Base-by-base conservation (phyloP, 441 rosid species). In the Breynia disticha region DNA sequence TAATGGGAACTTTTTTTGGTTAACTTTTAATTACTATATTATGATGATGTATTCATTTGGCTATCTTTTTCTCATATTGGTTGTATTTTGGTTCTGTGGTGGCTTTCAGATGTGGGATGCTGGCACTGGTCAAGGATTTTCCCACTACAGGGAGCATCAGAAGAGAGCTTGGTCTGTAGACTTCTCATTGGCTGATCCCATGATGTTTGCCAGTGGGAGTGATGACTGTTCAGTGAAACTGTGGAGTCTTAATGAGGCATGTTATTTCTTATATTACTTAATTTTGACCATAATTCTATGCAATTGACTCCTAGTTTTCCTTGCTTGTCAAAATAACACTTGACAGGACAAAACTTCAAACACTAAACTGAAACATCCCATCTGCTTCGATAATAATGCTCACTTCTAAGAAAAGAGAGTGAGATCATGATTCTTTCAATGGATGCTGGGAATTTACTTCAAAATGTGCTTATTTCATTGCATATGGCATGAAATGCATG, bases 151-250 rank as follows among this genome's bases (percentile, higher is more conserved):
- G 1, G 94, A 82, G 72, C 94, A 87, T 71, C 78, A 75, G 50
- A 87, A 75, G 70, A 67, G 96, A 72, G 86, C 93, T 11, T 84
- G 96, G 94, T 87, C 96, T 51, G 86, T 87, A 54, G 88, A 84
- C 74, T 87, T 87, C 69, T 87, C 86, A 32, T 75, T 67, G 28
- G 66, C 73, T 41, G 83, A 78, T 68, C 94, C 94, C 7, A 79
- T 79, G 58, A 80, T 69, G 71, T 78, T 87, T 54, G 96, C 80
- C 58, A 83, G 95, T 57, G 96, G 96, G 70, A 88, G 95, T 67
- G 95, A 88, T 63, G 96, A 88, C 48, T 85, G 89, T 65, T 76
- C 84, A 19, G 90, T 88, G 60, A 85, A 85, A 70, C 74, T 88
- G 43, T 88, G 96, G 94, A 88, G 75, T 68, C 67, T 88, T 61